These are phyloP conservation scores for Tolypocladium endophyticum DNA, from an alignment of 2,329 filamentous ascomycete species.

Conservation along the genomic window DNA sequence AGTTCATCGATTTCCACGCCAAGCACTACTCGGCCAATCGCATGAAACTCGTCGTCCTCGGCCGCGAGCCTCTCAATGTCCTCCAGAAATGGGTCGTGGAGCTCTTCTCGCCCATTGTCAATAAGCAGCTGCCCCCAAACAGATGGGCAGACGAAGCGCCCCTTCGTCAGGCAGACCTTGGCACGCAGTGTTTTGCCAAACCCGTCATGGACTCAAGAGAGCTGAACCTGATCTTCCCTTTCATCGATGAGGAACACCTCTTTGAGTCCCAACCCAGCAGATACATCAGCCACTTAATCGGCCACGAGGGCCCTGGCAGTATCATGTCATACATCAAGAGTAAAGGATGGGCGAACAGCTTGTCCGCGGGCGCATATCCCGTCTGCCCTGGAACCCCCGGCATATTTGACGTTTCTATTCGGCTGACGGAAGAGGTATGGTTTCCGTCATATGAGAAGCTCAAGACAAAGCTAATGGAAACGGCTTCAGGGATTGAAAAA, in stretches of 20 bases:
- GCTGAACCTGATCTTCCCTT: slow-evolving; percentile 73
- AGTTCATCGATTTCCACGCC: slow-evolving; percentile 86
- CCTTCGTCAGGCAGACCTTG: slow-evolving; percentile 37
- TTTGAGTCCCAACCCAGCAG: slow-evolving; percentile 74
- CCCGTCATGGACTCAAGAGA: slow-evolving; percentile 82
- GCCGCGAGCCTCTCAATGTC: slow-evolving; percentile 70
- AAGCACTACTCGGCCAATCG: slow-evolving; percentile 86
- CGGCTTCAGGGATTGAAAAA: slow-evolving; percentile 52
- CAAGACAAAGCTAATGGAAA: neutral
- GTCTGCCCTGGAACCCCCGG: slow-evolving; percentile 69
- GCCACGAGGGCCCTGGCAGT: slow-evolving; percentile 86
- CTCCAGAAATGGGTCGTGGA: slow-evolving; percentile 77
- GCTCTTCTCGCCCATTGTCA: slow-evolving; percentile 69
- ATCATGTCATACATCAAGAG: slow-evolving; percentile 83
- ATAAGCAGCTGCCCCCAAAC: slow-evolving; percentile 64
- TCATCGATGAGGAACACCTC: slow-evolving; percentile 70
- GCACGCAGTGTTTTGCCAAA: slow-evolving; percentile 73
- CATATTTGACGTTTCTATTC: slow-evolving; percentile 69
- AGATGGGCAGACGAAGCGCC: slow-evolving; percentile 42
- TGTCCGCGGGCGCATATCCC: slow-evolving; percentile 66
- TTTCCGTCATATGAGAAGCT: neutral
- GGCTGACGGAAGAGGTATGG: slow-evolving; percentile 68
- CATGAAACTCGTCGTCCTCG: slow-evolving; percentile 85
- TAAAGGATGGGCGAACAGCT: slow-evolving; percentile 78
- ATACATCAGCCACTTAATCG: slow-evolving; percentile 82